These are phyloP conservation scores for Benincasa hispida DNA, from an alignment of 306 rosid species.

Conservation along the genomic window DNA sequence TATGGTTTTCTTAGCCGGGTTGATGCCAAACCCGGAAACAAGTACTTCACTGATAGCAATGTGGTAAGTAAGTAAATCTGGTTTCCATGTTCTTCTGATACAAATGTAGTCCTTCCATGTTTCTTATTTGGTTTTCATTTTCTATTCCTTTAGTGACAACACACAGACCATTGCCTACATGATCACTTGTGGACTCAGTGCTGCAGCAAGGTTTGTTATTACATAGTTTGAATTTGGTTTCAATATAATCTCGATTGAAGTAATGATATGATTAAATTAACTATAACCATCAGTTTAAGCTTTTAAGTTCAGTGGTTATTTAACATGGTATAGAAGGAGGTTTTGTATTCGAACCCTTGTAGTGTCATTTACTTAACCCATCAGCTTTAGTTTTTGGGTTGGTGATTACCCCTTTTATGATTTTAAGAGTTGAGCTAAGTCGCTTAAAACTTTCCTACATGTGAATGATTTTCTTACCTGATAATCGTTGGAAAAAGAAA, in stretches of 20 bases:
- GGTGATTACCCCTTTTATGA: neutral
- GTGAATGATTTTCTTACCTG: neutral
- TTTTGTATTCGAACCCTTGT: too few relatives aligned
- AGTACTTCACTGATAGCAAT: slow-evolving; percentile 69
- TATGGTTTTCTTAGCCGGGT: slow-evolving; percentile 63
- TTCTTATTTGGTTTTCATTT: neutral
- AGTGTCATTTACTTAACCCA: too few relatives aligned
- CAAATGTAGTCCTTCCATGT: neutral
- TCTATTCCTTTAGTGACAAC: slow-evolving; percentile 28
- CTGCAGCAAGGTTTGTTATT: slow-evolving; percentile 55
- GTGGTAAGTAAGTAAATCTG: slow-evolving; percentile 30
- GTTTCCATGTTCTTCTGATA: neutral
- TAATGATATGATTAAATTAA: too few relatives aligned
- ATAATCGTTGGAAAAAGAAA: too few relatives aligned
- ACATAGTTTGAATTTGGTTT: neutral
- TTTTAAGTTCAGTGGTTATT: too few relatives aligned
- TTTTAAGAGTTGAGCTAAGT: neutral
- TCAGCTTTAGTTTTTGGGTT: too few relatives aligned
- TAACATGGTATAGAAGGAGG: too few relatives aligned
- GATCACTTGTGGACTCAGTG: slow-evolving; percentile 65
- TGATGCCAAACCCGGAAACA: slow-evolving; percentile 43
- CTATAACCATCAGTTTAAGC: too few relatives aligned
- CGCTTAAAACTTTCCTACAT: neutral
- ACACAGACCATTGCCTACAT: slow-evolving; percentile 55
- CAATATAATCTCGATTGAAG: neutral